A percentile compares a stretch with the other conserved stretches of the same genome.
These are phyloP conservation scores for Clarireedia monteithiana DNA, from an alignment of 2,329 filamentous ascomycete genomes.

Conservation along the genomic window DNA sequence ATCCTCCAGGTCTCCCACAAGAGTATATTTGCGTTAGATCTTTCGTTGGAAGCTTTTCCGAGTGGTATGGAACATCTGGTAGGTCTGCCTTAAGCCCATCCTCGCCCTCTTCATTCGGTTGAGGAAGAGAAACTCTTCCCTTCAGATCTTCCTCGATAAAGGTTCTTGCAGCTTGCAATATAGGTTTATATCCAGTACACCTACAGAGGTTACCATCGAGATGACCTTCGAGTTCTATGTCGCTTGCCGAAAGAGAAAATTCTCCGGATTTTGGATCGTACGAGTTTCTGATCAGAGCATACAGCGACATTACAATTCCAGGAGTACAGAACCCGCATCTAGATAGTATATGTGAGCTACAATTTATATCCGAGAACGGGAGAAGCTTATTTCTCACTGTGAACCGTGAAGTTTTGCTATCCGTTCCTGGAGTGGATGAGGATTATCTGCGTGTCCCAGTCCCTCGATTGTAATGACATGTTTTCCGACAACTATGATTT, in stretches of 20 bases:
- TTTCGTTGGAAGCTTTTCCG: slow-evolving; percentile 12
- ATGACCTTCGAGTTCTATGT: slow-evolving; percentile 69
- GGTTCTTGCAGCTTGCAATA: slow-evolving; percentile 86
- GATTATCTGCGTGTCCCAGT: slow-evolving; percentile 75
- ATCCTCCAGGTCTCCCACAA: slow-evolving; percentile 38
- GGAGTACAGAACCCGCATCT: slow-evolving; percentile 70
- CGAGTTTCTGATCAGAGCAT: slow-evolving; percentile 82
- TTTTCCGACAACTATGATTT: slow-evolving; percentile 70
- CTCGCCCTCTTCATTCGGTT: slow-evolving; percentile 46
- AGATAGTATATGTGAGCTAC: neutral
- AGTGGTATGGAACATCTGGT: slow-evolving; percentile 16
- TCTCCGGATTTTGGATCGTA: slow-evolving; percentile 43
- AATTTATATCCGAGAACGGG: neutral
- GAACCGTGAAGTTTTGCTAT: slow-evolving; percentile 86
- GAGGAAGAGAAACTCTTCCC: slow-evolving; percentile 51
- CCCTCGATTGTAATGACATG: slow-evolving; percentile 96
- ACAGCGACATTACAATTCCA: slow-evolving; percentile 94
- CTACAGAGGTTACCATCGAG: slow-evolving; percentile 93
- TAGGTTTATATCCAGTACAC: slow-evolving; percentile 91
- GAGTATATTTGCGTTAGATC: slow-evolving; percentile 12
- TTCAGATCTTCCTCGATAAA: slow-evolving; percentile 46
- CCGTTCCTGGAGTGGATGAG: slow-evolving; percentile 83
- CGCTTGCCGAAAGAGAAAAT: slow-evolving; percentile 49
- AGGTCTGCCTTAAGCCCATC: slow-evolving; percentile 26
- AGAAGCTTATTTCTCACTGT: slow-evolving; percentile 48